Evolutionary conservation across 164 flowering plant genomes (phyloP).

Genomic region (Cinnamomum micranthum): DNA sequence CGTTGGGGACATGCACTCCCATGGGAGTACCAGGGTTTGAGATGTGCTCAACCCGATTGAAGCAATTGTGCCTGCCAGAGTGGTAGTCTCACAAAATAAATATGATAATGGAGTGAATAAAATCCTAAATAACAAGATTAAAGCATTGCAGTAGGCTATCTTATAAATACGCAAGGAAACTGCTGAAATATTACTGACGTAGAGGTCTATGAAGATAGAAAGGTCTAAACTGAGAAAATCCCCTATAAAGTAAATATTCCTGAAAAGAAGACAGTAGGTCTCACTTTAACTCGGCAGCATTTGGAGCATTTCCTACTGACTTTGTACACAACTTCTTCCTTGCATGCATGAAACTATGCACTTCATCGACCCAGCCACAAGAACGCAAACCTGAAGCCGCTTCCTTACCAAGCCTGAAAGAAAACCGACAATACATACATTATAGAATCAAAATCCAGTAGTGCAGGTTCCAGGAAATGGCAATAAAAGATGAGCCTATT

Average conservation of each 20-base stretch:
- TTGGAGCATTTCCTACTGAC: slow-evolving; percentile 23
- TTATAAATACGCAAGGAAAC: neutral
- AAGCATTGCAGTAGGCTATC: neutral
- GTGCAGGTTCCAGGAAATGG: neutral
- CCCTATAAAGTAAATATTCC: neutral
- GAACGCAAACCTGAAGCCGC: slow-evolving; percentile 47
- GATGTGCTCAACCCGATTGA: no score
- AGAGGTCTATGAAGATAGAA: no score
- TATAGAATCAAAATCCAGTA: neutral
- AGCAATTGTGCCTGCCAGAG: no score
- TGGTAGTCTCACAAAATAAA: neutral
- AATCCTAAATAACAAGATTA: neutral
- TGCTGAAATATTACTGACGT: neutral
- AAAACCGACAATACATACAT: neutral
- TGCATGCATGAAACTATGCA: slow-evolving; percentile 51
- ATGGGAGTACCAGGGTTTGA: no score
- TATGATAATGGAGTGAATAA: neutral
- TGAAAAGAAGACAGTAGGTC: slow-evolving; percentile 12
- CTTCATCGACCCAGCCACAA: slow-evolving; percentile 74
- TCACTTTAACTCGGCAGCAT: slow-evolving; percentile 49
- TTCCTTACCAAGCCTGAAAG: slow-evolving; percentile 57
- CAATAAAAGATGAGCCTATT: neutral
- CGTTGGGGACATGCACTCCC: no score
- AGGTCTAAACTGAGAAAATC: neutral
- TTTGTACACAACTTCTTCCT: slow-evolving; percentile 45